Base-by-base conservation (phyloP, 345 rosid genomes). In the Sapria himalayana region DNA sequence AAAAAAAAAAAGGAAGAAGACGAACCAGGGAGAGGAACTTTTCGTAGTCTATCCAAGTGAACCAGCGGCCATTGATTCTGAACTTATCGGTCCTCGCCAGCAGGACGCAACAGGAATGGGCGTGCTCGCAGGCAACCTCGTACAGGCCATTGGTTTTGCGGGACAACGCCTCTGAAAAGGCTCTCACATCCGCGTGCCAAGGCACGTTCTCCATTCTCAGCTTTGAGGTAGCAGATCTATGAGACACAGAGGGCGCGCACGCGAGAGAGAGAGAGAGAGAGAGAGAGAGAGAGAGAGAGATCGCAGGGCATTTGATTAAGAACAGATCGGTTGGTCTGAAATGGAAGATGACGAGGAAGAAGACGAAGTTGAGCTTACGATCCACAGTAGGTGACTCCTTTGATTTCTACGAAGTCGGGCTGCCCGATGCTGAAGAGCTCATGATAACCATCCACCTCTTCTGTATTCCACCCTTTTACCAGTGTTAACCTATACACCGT, bases 171-270 rank as follows among this genome's bases (percentile, higher is more conserved):
- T 89, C 95, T 12, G 98, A 89, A 54, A 89, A 89, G 38, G 70
- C 71, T 62, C 63, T 89, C 33, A 89, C 98, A 38, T 86, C 97
- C 9, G 84, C 37, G 50, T 82, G 98, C 95, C 98, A 89, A 0
- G 93, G 98, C 18, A 82, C 93, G 61, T 89, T 89, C 64, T 82
- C 93, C 98, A 82, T 89, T 3, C 91, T 82, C 72, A 89, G 52
- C 62, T 82, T 89, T 49, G 98, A 89, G 24, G 95, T 79, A 16
- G 95, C 79, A 48, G 98, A 69, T 39, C 98, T 89, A 61, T 22
- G 22, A 50, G n/a, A n/a, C n/a, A n/a, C n/a, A n/a, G n/a, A n/a
- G n/a, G n/a, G n/a, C n/a, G n/a, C n/a, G n/a, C n/a, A n/a, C n/a
- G n/a, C n/a, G n/a, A n/a, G n/a, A n/a, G n/a, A n/a, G n/a, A n/a